Base-by-base conservation (phyloP, 768 basidiomycete genomes). In the Amanita phalloides region DNA sequence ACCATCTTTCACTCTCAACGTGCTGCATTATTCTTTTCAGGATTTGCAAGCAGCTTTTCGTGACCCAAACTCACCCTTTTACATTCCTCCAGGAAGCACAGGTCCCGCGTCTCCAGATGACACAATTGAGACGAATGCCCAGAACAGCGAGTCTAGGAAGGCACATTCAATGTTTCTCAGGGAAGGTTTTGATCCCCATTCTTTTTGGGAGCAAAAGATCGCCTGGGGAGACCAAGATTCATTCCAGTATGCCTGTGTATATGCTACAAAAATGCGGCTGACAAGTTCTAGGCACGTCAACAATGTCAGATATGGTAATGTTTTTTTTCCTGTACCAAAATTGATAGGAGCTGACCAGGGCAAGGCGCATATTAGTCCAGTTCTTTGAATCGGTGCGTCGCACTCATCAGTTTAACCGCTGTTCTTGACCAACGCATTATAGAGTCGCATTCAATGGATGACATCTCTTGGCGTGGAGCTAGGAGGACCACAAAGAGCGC, bases 161-260 rank as follows among this genome's bases (percentile, higher is more conserved):
- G 84, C 77, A 1, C 66, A 66, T 30, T 56, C 59, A 25, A 69
- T 69, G 53, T 61, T 86, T 21, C 57, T 63, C 9, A 55, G 25
- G 60, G 70, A 56, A 4, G 82, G 84, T 0, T 79, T 78, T 54
- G 82, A 87, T 60, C 71, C 78, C 2, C 56, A 63, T 25, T 84
- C 82, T n/a, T 80, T 89, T 51, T 87, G 82, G 81, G 83, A 87
- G 60, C 86, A 89, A 60, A 68, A 67, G 11, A 76, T 90, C n/a
- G 79, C 74, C 0, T 89, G 86, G 86, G 87, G 87, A 47, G 82
- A 89, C 56, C 81, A 84, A 28, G 87, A 90, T 58, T 69, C 86
- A 0, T 86, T 88, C 60, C 81, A 82, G 87, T 86, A 61, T 39
- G 84, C 72, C 17, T 20, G 14, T 28, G 14, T 44, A 47, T 36